A percentile compares a stretch with the other conserved stretches of the same genome.
These are phyloP conservation scores for Cutaneotrichosporon cavernicola DNA, from an alignment of 1,284 basidiomycete genomes.

Conservation along the genomic window DNA sequence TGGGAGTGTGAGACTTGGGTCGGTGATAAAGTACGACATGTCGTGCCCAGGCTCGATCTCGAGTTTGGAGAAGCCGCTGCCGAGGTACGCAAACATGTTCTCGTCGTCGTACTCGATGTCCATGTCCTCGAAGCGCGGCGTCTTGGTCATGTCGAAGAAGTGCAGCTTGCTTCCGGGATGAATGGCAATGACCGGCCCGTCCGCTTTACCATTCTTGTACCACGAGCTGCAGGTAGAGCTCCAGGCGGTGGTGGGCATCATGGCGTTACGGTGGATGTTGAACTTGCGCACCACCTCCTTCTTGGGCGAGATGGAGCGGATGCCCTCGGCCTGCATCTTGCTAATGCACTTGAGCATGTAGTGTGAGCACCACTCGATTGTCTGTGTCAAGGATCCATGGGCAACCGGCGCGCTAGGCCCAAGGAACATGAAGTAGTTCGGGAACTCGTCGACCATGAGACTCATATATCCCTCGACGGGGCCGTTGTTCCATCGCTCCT, in stretches of 20 bases:
- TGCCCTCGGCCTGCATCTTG: constrained; percentile 20
- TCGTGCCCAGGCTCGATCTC: constrained; percentile 2
- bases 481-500: constrained; percentile 37
- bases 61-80: not conserved
- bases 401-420: constrained; percentile 7
- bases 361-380: constrained; percentile 29
- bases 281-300: constrained; percentile 37
- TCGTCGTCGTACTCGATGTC: constrained; percentile 17
- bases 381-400: constrained; percentile 14
- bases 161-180: constrained; percentile 29
- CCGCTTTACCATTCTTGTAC: constrained; percentile 31
- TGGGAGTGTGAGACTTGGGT: not conserved
- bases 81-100: constrained; percentile 3
- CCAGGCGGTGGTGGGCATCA: constrained; percentile 32
- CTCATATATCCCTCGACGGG: constrained; percentile 34
- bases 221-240: constrained; percentile 32
- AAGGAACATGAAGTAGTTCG: constrained; percentile 29
- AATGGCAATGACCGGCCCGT: constrained; percentile 23
- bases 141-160: constrained; percentile 29
- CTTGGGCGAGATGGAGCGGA: constrained; percentile 27
- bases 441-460: constrained; percentile 36
- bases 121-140: constrained; percentile 45
- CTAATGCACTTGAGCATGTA: constrained; percentile 24
- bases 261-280: constrained; percentile 33
- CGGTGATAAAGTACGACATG: constrained; percentile 6